phyloP scores from a whole-genome alignment of 176 grass and related monocot genomes.

The Aegilops bicornis region DNA sequence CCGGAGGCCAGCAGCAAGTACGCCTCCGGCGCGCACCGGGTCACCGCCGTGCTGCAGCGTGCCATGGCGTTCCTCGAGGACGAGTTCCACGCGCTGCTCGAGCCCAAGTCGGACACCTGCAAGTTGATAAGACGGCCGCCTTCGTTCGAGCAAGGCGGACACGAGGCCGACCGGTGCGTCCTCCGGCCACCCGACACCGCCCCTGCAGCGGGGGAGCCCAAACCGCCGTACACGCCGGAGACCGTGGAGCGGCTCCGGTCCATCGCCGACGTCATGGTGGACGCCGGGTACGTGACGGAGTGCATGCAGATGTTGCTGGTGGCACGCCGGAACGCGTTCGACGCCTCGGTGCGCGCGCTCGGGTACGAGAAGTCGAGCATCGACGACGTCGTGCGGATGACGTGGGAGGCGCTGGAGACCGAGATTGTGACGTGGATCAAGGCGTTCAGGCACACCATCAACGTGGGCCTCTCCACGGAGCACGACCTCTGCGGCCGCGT shows the following conservation, averaged over 20 bases:
- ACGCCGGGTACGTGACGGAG: slow-evolving; percentile 64
- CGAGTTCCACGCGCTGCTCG: slow-evolving; percentile 65
- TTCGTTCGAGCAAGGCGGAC: slow-evolving; percentile 39
- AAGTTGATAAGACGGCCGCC: slow-evolving; percentile 24
- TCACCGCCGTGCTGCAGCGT: slow-evolving; percentile 54
- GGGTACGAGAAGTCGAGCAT: slow-evolving; percentile 47
- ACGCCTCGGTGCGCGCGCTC: slow-evolving; percentile 12
- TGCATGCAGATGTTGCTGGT: slow-evolving; percentile 80
- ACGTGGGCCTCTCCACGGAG: slow-evolving; percentile 57
- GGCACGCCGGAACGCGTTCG: slow-evolving; percentile 58
- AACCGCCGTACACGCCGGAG: slow-evolving; percentile 34
- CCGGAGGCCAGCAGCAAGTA: slow-evolving; percentile 28
- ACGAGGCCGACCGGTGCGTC: slow-evolving; percentile 55
- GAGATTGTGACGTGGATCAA: slow-evolving; percentile 69
- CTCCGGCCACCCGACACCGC: background rate
- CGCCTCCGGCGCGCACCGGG: slow-evolving; percentile 35
- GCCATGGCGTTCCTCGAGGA: slow-evolving; percentile 94
- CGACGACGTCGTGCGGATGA: slow-evolving; percentile 60
- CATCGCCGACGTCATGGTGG: slow-evolving; percentile 63
- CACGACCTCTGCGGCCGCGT: slow-evolving; percentile 59
- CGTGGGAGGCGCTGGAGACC: slow-evolving; percentile 76
- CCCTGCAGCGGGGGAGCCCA: background rate
- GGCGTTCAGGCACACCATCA: slow-evolving; percentile 60
- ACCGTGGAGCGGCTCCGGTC: slow-evolving; percentile 47
- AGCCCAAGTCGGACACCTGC: slow-evolving; percentile 8